phyloP scores from a whole-genome alignment of 768 basidiomycete genomes.

The Dacryopinax primogenitus region DNA sequence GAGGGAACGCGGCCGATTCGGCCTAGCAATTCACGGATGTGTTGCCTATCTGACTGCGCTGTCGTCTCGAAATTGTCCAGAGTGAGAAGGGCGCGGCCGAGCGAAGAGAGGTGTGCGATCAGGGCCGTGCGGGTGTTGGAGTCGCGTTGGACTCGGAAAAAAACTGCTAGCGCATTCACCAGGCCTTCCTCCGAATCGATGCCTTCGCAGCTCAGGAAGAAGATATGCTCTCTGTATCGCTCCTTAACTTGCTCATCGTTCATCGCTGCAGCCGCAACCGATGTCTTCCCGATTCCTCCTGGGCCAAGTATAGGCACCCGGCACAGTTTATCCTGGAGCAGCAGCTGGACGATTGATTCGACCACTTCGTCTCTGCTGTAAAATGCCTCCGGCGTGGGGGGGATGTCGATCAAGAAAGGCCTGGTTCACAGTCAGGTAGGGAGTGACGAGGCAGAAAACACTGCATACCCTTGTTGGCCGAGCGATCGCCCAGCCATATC shows the following conservation, averaged over 20 bases:
- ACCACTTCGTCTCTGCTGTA: conserved; percentile 16
- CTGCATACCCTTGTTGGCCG: neutral
- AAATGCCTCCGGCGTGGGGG: conserved; percentile 12
- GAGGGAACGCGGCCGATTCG: conserved; percentile 20
- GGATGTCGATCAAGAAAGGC: conserved; percentile 21
- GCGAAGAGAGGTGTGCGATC: no score
- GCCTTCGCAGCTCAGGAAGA: conserved; percentile 29
- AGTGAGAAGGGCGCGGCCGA: no score
- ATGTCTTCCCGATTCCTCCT: conserved; percentile 35
- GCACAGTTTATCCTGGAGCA: neutral
- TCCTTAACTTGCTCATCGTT: conserved; percentile 19
- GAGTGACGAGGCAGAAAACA: neutral
- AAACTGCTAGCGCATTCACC: conserved; percentile 23
- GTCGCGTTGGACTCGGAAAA: no score
- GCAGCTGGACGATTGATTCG: conserved; percentile 11
- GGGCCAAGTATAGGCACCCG: conserved; percentile 19
- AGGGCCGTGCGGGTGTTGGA: no score
- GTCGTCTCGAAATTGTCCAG: conserved; percentile 35
- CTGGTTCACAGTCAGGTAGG: neutral
- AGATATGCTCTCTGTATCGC: conserved; percentile 21
- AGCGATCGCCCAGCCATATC: neutral
- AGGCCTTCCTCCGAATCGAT: conserved; percentile 23
- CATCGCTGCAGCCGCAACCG: conserved; percentile 27
- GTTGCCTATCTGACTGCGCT: conserved; percentile 24
- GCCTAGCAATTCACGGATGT: conserved; percentile 23